These are phyloP conservation scores for Aspergillus affinis DNA, from an alignment of 495 filamentous ascomycete genomes.

Conservation along the genomic window DNA sequence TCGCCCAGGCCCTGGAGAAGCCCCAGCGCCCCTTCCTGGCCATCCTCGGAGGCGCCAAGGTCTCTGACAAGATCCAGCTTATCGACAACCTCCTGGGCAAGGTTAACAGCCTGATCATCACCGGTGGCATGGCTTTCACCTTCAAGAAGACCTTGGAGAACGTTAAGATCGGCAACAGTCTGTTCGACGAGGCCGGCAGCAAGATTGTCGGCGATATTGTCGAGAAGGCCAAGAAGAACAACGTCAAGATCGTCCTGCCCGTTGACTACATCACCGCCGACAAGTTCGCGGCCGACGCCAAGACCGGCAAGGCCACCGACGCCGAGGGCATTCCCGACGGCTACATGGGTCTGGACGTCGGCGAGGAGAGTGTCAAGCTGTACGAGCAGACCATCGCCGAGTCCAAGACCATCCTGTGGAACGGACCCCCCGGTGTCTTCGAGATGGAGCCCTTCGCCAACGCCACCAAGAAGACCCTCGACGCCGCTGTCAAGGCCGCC, in stretches of 20 bases:
- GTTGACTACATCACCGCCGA: constrained; percentile 95
- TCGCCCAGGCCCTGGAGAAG: constrained; percentile 91
- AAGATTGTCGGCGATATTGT: constrained; percentile 87
- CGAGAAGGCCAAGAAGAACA: constrained; percentile 94
- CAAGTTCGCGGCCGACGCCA: constrained; percentile 87
- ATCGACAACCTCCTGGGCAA: constrained; percentile 98
- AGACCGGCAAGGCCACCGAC: constrained; percentile 80
- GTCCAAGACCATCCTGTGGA: constrained; percentile 98
- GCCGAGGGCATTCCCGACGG: constrained; percentile 89
- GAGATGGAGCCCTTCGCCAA: constrained; percentile 92
- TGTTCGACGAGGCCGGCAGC: constrained; percentile 93
- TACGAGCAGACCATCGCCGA: constrained; percentile 82
- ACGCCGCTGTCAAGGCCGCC: constrained; percentile 78
- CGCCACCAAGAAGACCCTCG: constrained; percentile 86
- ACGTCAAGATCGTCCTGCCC: constrained; percentile 90
- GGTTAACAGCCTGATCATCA: constrained; percentile 94
- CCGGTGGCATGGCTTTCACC: constrained; percentile 98
- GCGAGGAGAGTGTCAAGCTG: constrained; percentile 78
- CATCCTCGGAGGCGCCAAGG: constrained; percentile 96
- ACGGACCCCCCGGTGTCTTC: constrained; percentile 95
- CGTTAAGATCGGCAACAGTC: constrained; percentile 84
- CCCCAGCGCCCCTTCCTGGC: constrained; percentile 96
- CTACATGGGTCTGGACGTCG: constrained; percentile 96
- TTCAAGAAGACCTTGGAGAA: constrained; percentile 97
- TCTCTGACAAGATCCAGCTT: constrained; percentile 98